Conservation (phyloP, 23 red algal species). For the Gracilaria vermiculophylla region DNA sequence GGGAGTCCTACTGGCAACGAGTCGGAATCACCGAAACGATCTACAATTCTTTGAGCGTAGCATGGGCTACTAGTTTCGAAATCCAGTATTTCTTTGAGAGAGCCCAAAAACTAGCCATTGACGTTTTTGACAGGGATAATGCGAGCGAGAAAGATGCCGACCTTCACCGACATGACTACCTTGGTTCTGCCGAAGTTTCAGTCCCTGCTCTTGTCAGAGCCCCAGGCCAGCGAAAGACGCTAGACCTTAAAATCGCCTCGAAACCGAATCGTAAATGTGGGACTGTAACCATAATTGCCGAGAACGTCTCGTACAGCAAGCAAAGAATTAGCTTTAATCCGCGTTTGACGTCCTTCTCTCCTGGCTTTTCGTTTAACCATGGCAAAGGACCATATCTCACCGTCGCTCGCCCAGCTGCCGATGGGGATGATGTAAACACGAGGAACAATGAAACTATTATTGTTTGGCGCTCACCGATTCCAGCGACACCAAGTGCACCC, state of each 20-base stretch:
- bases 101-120: slow-evolving; percentile 55
- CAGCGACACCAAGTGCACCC: not conserved
- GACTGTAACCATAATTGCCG: slow-evolving; percentile 31
- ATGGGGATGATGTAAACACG: not conserved
- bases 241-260: not conserved
- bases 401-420: slow-evolving; percentile 16
- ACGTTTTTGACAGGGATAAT: slow-evolving; percentile 70
- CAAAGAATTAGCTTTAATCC: slow-evolving; percentile 20
- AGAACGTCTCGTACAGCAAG: slow-evolving; percentile 63
- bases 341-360: not conserved
- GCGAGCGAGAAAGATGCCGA: slow-evolving; percentile 43
- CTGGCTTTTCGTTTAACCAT: not conserved
- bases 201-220: slow-evolving; percentile 61
- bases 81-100: slow-evolving; percentile 74
- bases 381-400: slow-evolving; percentile 47
- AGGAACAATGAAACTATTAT: not conserved
- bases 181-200: slow-evolving; percentile 22
- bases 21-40: slow-evolving; percentile 67
- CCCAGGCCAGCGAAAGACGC: slow-evolving; percentile 14
- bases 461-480: not conserved
- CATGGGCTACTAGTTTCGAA: slow-evolving; percentile 64
- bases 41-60: slow-evolving; percentile 36
- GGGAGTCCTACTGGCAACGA: slow-evolving; percentile 37
- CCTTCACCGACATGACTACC: slow-evolving; percentile 52
- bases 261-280: slow-evolving; percentile 25